Evolutionary conservation across 306 rosid genomes (phyloP).

Genomic region (Parietaria judaica): DNA sequence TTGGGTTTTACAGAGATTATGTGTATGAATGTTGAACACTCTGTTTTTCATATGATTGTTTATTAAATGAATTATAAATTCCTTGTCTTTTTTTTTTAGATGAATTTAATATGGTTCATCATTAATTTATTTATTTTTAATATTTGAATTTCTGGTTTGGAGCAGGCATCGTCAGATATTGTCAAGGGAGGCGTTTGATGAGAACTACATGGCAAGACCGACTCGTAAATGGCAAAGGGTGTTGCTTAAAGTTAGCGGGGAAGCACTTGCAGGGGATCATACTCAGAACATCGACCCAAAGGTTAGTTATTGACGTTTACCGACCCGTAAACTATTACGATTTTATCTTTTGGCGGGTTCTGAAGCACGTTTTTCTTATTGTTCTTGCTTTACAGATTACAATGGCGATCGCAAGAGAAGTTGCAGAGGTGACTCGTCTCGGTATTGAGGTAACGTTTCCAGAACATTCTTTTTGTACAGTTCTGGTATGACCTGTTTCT

Average conservation of each 20-base stretch:
- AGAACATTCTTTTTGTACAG: not conserved
- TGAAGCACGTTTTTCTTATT: constrained; percentile 2
- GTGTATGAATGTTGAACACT: too few relatives aligned
- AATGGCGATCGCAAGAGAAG: constrained; percentile 94
- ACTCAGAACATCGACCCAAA: constrained; percentile 86
- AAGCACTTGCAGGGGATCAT: constrained; percentile 93
- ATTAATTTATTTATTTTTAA: too few relatives aligned
- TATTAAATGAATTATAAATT: too few relatives aligned
- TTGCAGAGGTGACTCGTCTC: constrained; percentile 86
- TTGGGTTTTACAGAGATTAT: too few relatives aligned
- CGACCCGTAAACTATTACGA: not conserved
- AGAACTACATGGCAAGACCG: constrained; percentile 32
- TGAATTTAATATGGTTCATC: too few relatives aligned
- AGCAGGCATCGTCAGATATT: constrained; percentile 44
- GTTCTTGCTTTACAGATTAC: constrained; percentile 42
- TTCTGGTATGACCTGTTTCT: not conserved
- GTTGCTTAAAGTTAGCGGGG: constrained; percentile 95
- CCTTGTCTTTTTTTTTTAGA: too few relatives aligned
- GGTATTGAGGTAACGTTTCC: constrained; percentile 75
- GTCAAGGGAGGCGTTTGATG: constrained; percentile 49
- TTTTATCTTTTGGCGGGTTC: constrained; percentile 17
- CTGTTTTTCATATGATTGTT: too few relatives aligned
- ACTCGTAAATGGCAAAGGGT: constrained; percentile 78
- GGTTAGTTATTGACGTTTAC: constrained; percentile 31
- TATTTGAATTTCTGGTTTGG: not conserved